Base-by-base conservation (phyloP, 164 flowering plant species). In the Umbellularia californica region DNA sequence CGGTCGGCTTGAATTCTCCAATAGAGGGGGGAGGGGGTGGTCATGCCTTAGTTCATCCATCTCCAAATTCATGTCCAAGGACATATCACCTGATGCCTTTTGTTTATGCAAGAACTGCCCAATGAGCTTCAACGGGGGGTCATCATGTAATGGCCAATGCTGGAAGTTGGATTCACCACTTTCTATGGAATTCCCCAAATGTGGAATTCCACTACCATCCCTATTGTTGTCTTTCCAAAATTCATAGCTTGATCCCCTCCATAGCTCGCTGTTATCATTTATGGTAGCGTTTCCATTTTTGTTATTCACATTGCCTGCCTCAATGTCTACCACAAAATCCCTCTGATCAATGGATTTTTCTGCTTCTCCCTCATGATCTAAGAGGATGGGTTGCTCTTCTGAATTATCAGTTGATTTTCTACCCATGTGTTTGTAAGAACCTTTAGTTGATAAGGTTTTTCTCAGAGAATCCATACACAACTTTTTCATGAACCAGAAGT, bases 211-310 rank as follows among this genome's bases (percentile, higher is more conserved):
- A 30, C 69, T 30, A 17, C 50, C 69, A 67, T 67, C 50, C 20
- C 4, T 20, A 3, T 22, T 47, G 20, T 20, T 22, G 30, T 77
- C 83, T 25, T 77, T 75, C 73, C 83, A 70, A 65, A 82, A 82
- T 11, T 79, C 83, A 41, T 82, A 80, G 71, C 87, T 84, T 2
- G 80, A 78, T 20, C 75, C 84, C 55, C 84, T 76, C 86, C 84
- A 84, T 50, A 78, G 7, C 11, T 41, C 67, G 27, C 7, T 78
- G 9, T 9, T 67, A 24, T 68, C 25, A 23, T 50, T 7, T 6
- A 11, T 50, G 12, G 2, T 62, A 69, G 23, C 12, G 33, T 58
- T 55, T 28, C 28, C 35, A 67, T 67, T 35, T 67, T 28, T 67
- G 50, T 15, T n/a, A 51, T 76, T 70, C 9, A 68, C 58, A 12